Conservation (phyloP, 139 green algal species). For the Axilococcus clingmanii region DNA sequence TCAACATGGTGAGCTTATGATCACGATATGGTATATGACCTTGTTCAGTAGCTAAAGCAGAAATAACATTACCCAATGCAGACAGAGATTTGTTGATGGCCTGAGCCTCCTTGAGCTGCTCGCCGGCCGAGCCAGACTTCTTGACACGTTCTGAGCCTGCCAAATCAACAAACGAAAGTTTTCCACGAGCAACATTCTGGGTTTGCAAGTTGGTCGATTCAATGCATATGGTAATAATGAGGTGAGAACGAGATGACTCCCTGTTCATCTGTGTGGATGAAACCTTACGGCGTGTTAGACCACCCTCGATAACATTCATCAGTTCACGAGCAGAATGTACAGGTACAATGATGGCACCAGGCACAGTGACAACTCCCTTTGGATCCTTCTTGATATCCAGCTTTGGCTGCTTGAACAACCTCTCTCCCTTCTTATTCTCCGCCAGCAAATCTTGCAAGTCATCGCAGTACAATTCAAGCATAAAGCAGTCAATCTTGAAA, state of each 20-base stretch:
- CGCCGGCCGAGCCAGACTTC: conserved; percentile 79
- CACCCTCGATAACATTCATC: conserved; percentile 46
- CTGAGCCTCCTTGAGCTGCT: conserved; percentile 95
- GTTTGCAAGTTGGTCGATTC: conserved; percentile 93
- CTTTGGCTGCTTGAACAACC: conserved; percentile 33
- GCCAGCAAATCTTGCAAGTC: conserved; percentile 75
- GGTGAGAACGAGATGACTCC: conserved; percentile 81
- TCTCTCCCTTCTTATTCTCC: conserved; percentile 4
- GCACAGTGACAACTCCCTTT: conserved; percentile 88
- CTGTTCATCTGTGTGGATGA: conserved; percentile 72
- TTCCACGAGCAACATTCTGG: conserved; percentile 71
- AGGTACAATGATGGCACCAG: conserved; percentile 64
- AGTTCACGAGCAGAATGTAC: conserved; percentile 45
- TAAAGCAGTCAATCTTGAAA: conserved; percentile 75
- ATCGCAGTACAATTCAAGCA: conserved; percentile 97
- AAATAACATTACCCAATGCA: conserved; percentile 94
- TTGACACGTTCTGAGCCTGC: conserved; percentile 91
- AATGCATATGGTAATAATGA: conserved; percentile 89
- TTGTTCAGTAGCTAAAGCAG: conserved; percentile 74
- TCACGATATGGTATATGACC: conserved; percentile 80
- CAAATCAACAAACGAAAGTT: conserved; percentile 95
- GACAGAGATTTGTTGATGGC: conserved; percentile 98
- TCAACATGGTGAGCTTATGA: conserved; percentile 99
- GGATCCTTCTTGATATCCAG: conserved; percentile 98
- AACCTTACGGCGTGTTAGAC: conserved; percentile 32